phyloP scores from a whole-genome alignment of 2,329 filamentous ascomycete species.

The Lachnellula occidentalis region DNA sequence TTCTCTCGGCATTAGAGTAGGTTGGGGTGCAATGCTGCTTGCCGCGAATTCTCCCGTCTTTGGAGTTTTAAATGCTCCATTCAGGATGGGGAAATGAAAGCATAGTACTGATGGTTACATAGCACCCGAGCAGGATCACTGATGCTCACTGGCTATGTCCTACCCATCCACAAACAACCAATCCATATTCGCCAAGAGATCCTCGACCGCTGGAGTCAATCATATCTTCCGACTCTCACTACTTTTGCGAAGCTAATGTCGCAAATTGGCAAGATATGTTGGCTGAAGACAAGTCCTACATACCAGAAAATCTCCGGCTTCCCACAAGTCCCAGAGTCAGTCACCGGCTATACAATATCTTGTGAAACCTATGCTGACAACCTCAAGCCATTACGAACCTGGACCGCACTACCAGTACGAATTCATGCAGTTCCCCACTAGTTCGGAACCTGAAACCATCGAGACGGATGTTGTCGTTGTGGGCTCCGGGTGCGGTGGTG shows the following conservation, averaged over 20 bases:
- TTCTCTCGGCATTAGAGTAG: slow-evolving; percentile 28
- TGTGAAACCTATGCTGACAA: not conserved
- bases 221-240: slow-evolving; percentile 50
- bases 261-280: slow-evolving; percentile 42
- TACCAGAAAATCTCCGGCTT: slow-evolving; percentile 54
- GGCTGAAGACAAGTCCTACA: slow-evolving; percentile 45
- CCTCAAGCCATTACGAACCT: slow-evolving; percentile 29
- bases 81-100: not conserved
- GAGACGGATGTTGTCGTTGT: slow-evolving; percentile 81
- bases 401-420: slow-evolving; percentile 32
- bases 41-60: too few relatives aligned
- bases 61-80: slow-evolving; percentile 1
- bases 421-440: slow-evolving; percentile 26
- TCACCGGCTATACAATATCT: slow-evolving; percentile 1
- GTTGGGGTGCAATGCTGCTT: not conserved
- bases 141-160: slow-evolving; percentile 61
- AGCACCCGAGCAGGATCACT: slow-evolving; percentile 60
- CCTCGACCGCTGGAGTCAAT: slow-evolving; percentile 55
- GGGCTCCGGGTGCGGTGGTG: slow-evolving; percentile 82
- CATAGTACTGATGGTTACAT: slow-evolving; percentile 1
- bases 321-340: slow-evolving; percentile 42
- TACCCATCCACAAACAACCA: slow-evolving; percentile 57
- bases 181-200: slow-evolving; percentile 55
- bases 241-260: slow-evolving; percentile 51
- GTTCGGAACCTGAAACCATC: slow-evolving; percentile 47